These are phyloP conservation scores for Aspergillus felis DNA, from an alignment of 2,329 filamentous ascomycete species.

Conservation along the genomic window DNA sequence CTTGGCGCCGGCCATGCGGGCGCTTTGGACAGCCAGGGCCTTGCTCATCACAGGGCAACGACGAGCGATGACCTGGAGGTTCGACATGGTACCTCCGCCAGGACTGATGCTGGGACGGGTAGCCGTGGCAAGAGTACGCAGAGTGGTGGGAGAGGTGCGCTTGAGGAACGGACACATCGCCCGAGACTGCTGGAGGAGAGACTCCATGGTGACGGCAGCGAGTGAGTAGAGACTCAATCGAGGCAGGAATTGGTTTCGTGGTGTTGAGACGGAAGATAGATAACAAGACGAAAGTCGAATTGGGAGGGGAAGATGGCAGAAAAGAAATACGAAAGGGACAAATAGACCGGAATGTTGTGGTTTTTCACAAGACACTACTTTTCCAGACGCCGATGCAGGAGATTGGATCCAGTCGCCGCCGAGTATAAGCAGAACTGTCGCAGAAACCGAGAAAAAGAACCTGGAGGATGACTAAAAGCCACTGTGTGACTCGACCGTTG, in stretches of 20 bases:
- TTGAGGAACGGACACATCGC: slow-evolving; percentile 96
- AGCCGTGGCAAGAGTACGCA: slow-evolving; percentile 77
- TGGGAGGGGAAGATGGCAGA: slow-evolving; percentile 7
- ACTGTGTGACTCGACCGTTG: no score
- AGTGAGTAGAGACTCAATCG: slow-evolving; percentile 1
- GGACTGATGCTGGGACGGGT: slow-evolving; percentile 62
- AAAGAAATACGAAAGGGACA: slow-evolving; percentile 2
- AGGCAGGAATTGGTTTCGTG: neutral
- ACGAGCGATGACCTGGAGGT: slow-evolving; percentile 87
- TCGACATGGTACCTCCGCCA: slow-evolving; percentile 91
- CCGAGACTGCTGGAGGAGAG: slow-evolving; percentile 90
- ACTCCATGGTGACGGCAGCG: slow-evolving; percentile 64
- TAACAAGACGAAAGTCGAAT: neutral
- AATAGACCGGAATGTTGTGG: neutral
- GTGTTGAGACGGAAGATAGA: neutral
- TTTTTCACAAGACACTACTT: neutral
- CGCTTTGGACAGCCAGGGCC: slow-evolving; percentile 79
- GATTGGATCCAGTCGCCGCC: neutral
- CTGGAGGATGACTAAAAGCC: no score
- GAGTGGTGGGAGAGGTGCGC: slow-evolving; percentile 84
- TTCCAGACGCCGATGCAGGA: neutral
- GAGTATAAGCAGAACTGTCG: neutral
- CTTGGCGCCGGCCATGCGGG: slow-evolving; percentile 37
- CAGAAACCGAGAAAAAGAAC: neutral
- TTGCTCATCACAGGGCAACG: slow-evolving; percentile 99